Evolutionary conservation across 257 asterid genomes (phyloP).

Genomic region (Marsdenia floribunda): DNA sequence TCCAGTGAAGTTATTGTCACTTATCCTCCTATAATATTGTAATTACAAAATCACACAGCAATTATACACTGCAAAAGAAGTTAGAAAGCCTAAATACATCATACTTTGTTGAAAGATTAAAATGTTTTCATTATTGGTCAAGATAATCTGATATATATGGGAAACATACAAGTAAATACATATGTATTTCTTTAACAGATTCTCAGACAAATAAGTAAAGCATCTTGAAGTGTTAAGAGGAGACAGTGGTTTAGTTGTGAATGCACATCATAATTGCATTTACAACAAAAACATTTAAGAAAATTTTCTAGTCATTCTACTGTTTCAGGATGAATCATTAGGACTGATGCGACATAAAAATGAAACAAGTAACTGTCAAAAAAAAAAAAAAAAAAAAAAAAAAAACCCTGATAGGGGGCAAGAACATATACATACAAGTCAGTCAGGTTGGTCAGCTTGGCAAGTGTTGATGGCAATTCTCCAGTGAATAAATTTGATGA

Average conservation of each 20-base stretch:
- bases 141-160: background rate
- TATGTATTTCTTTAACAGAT: background rate
- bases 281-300: background rate
- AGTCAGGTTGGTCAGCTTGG: conserved; percentile 57
- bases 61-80: background rate
- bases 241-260: background rate
- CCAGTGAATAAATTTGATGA: conserved; percentile 78
- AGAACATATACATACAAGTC: conserved; percentile 55
- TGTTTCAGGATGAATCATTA: background rate
- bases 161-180: background rate
- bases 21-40: conserved; percentile 53
- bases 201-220: background rate
- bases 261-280: background rate
- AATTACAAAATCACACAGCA: background rate
- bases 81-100: background rate
- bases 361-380: background rate
- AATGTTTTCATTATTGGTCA: background rate
- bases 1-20: conserved; percentile 88
- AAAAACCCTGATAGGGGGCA: background rate
- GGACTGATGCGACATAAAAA: background rate
- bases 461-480: conserved; percentile 47
- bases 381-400: background rate
- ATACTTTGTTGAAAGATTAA: background rate
- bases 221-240: background rate
- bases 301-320: background rate